phyloP scores from a whole-genome alignment of 331 rosid genomes.

The Cydonia oblonga region DNA sequence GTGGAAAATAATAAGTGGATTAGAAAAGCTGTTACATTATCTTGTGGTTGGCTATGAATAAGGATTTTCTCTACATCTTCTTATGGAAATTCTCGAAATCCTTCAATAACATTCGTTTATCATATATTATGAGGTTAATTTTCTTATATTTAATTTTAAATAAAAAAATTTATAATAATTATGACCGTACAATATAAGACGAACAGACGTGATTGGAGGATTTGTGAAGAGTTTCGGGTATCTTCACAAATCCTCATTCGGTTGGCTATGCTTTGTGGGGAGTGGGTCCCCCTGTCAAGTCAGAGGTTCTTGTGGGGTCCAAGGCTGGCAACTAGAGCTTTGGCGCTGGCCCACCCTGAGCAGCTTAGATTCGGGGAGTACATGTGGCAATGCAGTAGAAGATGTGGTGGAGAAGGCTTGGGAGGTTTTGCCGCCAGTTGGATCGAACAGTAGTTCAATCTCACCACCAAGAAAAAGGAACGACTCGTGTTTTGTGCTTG shows the following conservation, averaged over 20 bases:
- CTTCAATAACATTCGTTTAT: rapidly evolving
- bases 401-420: slow-evolving; percentile 2
- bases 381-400: background rate
- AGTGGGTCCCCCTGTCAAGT: slow-evolving; percentile 11
- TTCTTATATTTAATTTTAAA: rapidly evolving
- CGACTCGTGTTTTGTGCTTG: background rate
- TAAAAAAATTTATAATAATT: no score
- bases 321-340: background rate
- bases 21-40: slow-evolving; percentile 24
- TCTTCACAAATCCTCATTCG: background rate
- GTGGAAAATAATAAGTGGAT: slow-evolving; percentile 48
- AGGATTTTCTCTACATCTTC: rapidly evolving
- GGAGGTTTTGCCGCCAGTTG: background rate
- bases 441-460: background rate
- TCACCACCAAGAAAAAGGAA: background rate
- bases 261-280: slow-evolving; percentile 21
- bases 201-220: rapidly evolving
- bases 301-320: slow-evolving; percentile 13
- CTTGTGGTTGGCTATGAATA: slow-evolving; percentile 24
- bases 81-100: rapidly evolving
- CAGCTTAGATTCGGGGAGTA: background rate
- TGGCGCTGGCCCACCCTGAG: background rate
- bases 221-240: no score
- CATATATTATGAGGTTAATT: rapidly evolving
- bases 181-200: rapidly evolving